Percentiles rank a stretch among this genome's conserved stretches.
phyloP scores from a whole-genome alignment of 1,284 basidiomycete species.

The Melampsora abietis-canadensis region DNA sequence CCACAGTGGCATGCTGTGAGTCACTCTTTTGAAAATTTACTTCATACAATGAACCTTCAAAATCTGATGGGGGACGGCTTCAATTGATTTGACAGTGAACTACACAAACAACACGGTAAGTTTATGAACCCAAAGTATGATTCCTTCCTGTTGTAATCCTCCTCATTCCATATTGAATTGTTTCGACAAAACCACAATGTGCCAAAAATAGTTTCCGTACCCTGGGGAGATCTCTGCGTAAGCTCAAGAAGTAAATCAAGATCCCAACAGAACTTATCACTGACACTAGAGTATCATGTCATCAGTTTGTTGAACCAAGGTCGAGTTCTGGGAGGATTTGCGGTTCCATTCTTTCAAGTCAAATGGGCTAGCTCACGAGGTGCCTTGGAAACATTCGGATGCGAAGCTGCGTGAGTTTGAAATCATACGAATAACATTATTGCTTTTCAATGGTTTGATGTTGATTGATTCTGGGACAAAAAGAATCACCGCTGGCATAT shows the following conservation, averaged over 20 bases:
- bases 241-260: not conserved
- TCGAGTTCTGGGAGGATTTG: slow-evolving; percentile 62
- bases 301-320: slow-evolving; percentile 63
- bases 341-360: slow-evolving; percentile 65
- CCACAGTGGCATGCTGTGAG: slow-evolving; percentile 33
- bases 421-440: not conserved
- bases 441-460: not conserved
- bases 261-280: not conserved
- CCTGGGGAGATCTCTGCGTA: slow-evolving; percentile 37
- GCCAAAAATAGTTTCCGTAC: slow-evolving; percentile 36
- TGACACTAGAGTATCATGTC: slow-evolving; percentile 48
- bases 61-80: slow-evolving; percentile 57
- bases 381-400: slow-evolving; percentile 23
- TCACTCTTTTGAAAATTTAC: not conserved
- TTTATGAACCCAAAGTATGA: not conserved
- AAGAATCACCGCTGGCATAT: slow-evolving; percentile 60
- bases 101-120: slow-evolving; percentile 39
- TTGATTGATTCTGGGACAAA: slow-evolving; percentile 61
- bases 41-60: slow-evolving; percentile 60
- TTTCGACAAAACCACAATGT: no score
- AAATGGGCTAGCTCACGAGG: slow-evolving; percentile 52
- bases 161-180: no score
- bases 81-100: slow-evolving; percentile 6
- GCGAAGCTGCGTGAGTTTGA: slow-evolving; percentile 33
- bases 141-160: not conserved